A percentile compares a stretch with the other conserved stretches of the same genome.
These are phyloP conservation scores for Polyporus tsugae DNA, from an alignment of 1,284 basidiomycete genomes.

Conservation along the genomic window DNA sequence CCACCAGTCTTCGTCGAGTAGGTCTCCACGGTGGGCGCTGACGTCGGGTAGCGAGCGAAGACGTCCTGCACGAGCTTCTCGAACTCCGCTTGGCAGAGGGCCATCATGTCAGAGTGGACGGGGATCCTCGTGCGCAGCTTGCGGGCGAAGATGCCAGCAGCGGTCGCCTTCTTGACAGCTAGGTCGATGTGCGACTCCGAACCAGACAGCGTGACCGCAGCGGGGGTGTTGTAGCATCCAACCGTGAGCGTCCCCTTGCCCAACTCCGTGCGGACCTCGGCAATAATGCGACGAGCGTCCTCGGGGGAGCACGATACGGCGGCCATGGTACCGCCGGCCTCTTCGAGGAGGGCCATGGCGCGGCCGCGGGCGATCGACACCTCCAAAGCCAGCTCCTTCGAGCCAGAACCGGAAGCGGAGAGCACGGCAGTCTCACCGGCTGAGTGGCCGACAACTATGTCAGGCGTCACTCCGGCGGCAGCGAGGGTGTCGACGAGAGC, in stretches of 20 bases:
- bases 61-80: conserved; percentile 33
- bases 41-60: conserved; percentile 36
- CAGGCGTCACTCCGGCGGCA: conserved; percentile 45
- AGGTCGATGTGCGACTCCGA: conserved; percentile 38
- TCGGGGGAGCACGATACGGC: conserved; percentile 46
- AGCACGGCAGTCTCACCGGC: conserved; percentile 53
- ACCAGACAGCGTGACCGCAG: conserved; percentile 47
- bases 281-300: conserved; percentile 38
- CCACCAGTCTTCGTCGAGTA: conserved; percentile 41
- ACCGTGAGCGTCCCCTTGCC: conserved; percentile 42
- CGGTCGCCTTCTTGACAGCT: conserved; percentile 39
- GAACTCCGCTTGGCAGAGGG: conserved; percentile 41
- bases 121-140: conserved; percentile 44
- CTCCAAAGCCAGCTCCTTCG: conserved; percentile 50
- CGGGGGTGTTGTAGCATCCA: conserved; percentile 49
- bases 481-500: conserved; percentile 51
- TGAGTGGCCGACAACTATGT: conserved; percentile 51
- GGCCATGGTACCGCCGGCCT: conserved; percentile 50
- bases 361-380: conserved; percentile 48
- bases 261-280: conserved; percentile 19
- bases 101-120: conserved; percentile 47
- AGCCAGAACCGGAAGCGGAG: conserved; percentile 51
- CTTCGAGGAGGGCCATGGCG: conserved; percentile 45
- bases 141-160: conserved; percentile 43
- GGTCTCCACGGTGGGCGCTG: conserved; percentile 29